Base-by-base conservation (phyloP, 176 grass and related monocot species). In the Carex littledalei region DNA sequence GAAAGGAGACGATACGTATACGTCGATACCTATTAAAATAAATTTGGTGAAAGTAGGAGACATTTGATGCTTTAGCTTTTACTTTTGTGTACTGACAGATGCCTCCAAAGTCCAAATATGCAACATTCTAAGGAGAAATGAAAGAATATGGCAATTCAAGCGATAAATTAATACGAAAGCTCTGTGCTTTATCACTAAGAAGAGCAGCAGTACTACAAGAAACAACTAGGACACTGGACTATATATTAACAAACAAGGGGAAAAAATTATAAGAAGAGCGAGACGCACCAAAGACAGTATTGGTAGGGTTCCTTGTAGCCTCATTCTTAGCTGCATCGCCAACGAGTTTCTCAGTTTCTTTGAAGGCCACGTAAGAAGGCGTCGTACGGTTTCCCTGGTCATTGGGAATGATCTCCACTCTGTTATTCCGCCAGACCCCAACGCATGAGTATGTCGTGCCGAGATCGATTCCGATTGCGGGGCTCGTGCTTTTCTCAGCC, bases 341-440 rank as follows among this genome's bases (percentile, higher is more conserved):
- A 0, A 81, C 14, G 13, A 62, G 78, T 39, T 10, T 58, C 22
- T 81, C 78, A 5, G 17, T 61, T 34, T 81, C 78, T 34, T 32
- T 59, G 50, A 81, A 81, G 10, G 78, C 52, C 53, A 81, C 78
- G 20, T 16, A 34, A 56, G 78, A 62, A 20, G 22, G 54, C 6
- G 26, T 58, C 13, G 55, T 61, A 63, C 56, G 20, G 14, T 37
- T 82, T 22, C 78, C 52, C 16, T 75, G 39, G 16, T 49, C 70
- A 45, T 75, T 75, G 14, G 70, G 5, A 49, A 75, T 75, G 35
- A 75, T 75, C 70, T 75, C 43, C 70, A 75, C 70, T 75, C 70
- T 3, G 32, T 75, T 21, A n/a, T 47, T 41, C 70, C 3, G 7
- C 70, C 70, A 75, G 4, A 49, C 70, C 0, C 37, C 70, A 20